Percentiles rank a stretch among this genome's conserved stretches.
Conservation (phyloP, 192 early-diverging fungal species). For the Coemansia sp. region DNA sequence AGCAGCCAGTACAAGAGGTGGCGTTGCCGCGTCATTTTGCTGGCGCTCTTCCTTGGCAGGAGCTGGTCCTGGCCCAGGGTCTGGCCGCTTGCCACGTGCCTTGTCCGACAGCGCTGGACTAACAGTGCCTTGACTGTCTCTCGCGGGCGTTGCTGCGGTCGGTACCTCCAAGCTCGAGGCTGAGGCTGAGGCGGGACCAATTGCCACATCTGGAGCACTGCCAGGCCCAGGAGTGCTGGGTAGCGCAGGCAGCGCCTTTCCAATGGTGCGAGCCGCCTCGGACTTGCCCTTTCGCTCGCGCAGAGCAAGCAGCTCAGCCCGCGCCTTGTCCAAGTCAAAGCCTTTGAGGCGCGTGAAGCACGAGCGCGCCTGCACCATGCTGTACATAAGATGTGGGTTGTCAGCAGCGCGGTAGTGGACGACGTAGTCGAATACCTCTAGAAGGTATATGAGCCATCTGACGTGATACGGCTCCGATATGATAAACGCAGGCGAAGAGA, state of each 20-base stretch:
- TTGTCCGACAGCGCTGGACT: slow-evolving; percentile 71
- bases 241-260: slow-evolving; percentile 8
- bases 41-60: slow-evolving; percentile 7
- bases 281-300: slow-evolving; percentile 56
- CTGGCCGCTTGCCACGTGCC: slow-evolving; percentile 73
- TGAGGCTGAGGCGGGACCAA: not conserved
- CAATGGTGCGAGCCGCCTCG: slow-evolving; percentile 38
- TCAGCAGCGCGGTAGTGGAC: slow-evolving; percentile 84
- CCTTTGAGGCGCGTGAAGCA: slow-evolving; percentile 69
- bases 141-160: slow-evolving; percentile 5
- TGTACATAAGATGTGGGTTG: slow-evolving; percentile 82
- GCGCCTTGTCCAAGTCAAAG: slow-evolving; percentile 69
- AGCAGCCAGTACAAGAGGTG: not conserved
- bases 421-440: slow-evolving; percentile 84
- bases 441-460: slow-evolving; percentile 68
- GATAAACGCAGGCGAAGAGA: slow-evolving; percentile 78
- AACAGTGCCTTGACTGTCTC: slow-evolving; percentile 16
- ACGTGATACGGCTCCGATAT: slow-evolving; percentile 81
- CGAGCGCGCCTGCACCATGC: slow-evolving; percentile 72
- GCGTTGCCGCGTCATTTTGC: slow-evolving; percentile 1
- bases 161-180: slow-evolving; percentile 12
- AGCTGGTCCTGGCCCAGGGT: slow-evolving; percentile 8
- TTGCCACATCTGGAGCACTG: not conserved
- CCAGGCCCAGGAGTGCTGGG: not conserved
- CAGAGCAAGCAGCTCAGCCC: slow-evolving; percentile 58